Evolutionary conservation across 306 rosid genomes (phyloP).

Genomic region (Pyrus pyrifolia): DNA sequence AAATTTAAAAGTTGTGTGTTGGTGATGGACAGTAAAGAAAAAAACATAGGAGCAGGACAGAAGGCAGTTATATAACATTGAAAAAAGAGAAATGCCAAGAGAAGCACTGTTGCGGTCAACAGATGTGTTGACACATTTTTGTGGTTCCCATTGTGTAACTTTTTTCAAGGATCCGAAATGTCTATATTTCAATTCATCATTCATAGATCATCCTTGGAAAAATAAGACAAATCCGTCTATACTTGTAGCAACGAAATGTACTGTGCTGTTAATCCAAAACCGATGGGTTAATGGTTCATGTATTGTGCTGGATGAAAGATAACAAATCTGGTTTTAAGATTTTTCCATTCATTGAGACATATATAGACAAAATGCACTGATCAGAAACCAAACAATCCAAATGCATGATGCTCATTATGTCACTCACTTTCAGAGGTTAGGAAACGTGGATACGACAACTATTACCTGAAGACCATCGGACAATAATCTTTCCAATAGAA

Average conservation of each 20-base stretch:
- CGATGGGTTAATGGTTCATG: too few species aligned
- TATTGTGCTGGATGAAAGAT: background rate
- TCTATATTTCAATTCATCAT: too few species aligned
- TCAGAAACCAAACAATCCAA: constrained; percentile 19
- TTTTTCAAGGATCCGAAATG: too few species aligned
- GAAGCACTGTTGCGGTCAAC: background rate
- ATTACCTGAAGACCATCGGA: constrained; percentile 98
- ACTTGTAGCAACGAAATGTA: too few species aligned
- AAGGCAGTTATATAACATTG: background rate
- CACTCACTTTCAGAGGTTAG: background rate
- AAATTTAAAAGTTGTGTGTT: background rate
- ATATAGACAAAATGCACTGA: background rate
- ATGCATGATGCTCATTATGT: constrained; percentile 11
- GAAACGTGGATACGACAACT: constrained; percentile 7
- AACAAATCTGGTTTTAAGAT: background rate
- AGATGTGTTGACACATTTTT: background rate
- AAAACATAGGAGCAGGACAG: background rate
- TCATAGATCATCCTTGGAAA: too few species aligned
- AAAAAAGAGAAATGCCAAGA: background rate
- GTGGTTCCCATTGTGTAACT: too few species aligned
- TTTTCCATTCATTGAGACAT: background rate
- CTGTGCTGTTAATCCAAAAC: too few species aligned
- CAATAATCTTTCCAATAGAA: constrained; percentile 98
- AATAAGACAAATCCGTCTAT: too few species aligned
- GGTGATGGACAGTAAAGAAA: background rate